These are phyloP conservation scores for Plectosphaerella cucumerina DNA, from an alignment of 2,329 filamentous ascomycete species.

Conservation along the genomic window DNA sequence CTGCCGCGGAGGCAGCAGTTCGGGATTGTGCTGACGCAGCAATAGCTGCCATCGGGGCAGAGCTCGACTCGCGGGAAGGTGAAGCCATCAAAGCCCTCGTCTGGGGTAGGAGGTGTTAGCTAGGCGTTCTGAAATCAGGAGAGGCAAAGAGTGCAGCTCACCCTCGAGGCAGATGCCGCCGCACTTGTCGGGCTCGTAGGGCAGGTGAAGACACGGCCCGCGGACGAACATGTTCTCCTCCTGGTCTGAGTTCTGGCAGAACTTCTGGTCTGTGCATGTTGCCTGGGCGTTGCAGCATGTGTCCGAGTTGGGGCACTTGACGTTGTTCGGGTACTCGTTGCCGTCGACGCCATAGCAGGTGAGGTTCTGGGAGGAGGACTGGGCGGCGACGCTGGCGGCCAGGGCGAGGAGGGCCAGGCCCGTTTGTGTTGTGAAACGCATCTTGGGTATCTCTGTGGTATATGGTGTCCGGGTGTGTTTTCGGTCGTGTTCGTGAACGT, in stretches of 20 bases:
- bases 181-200: background rate
- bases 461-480: too few species aligned
- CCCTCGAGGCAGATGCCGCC: background rate
- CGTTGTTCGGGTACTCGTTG: background rate
- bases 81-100: background rate
- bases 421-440: too few species aligned
- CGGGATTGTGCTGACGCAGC: background rate
- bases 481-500: too few species aligned
- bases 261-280: background rate
- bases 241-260: background rate
- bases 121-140: background rate
- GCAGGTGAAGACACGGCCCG: background rate
- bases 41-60: conserved; percentile 1
- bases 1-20: background rate
- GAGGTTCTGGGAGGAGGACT: background rate
- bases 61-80: background rate
- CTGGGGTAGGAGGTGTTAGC: background rate
- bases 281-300: background rate
- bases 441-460: too few species aligned
- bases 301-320: background rate
- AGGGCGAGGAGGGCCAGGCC: background rate
- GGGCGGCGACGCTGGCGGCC: background rate
- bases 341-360: background rate
- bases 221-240: background rate
- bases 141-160: background rate